Conservation (phyloP, 2,329 filamentous ascomycete genomes). For the Talaromyces amestolkiae region DNA sequence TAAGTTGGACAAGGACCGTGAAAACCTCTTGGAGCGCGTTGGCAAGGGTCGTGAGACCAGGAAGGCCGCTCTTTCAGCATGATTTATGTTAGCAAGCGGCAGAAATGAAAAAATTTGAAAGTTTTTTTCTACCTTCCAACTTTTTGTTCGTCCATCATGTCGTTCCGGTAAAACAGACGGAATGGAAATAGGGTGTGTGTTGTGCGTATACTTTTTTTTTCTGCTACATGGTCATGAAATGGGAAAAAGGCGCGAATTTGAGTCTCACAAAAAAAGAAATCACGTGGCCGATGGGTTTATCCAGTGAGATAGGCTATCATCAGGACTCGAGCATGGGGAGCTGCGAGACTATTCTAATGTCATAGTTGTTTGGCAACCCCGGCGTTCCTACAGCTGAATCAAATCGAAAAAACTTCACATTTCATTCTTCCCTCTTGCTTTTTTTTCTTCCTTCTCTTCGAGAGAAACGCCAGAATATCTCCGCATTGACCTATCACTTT, state of each 20-base stretch:
- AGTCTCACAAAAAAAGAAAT: not conserved
- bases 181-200: not conserved
- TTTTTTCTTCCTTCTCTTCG: not conserved
- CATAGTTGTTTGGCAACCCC: conserved; percentile 8
- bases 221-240: conserved; percentile 8
- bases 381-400: conserved; percentile 21
- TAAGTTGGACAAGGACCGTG: conserved; percentile 69
- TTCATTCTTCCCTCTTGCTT: not conserved
- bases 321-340: conserved; percentile 1
- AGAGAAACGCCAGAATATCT: conserved; percentile 72
- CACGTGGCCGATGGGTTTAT: not conserved
- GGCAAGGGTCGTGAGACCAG: conserved; percentile 47
- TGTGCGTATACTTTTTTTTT: conserved; percentile 1
- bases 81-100: conserved; percentile 14
- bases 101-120: conserved; percentile 6
- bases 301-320: not conserved
- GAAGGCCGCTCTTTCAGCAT: conserved; percentile 36
- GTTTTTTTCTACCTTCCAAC: conserved; percentile 8
- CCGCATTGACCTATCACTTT: conserved; percentile 67
- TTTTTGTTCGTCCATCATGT: not conserved
- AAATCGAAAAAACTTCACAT: not conserved
- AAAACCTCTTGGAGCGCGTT: conserved; percentile 49
- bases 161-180: conserved; percentile 6
- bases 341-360: conserved; percentile 7
- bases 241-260: conserved; percentile 1